Evolutionary conservation across 352 stramenopile genomes (phyloP).

Genomic region (Globisporangium alternatum): DNA sequence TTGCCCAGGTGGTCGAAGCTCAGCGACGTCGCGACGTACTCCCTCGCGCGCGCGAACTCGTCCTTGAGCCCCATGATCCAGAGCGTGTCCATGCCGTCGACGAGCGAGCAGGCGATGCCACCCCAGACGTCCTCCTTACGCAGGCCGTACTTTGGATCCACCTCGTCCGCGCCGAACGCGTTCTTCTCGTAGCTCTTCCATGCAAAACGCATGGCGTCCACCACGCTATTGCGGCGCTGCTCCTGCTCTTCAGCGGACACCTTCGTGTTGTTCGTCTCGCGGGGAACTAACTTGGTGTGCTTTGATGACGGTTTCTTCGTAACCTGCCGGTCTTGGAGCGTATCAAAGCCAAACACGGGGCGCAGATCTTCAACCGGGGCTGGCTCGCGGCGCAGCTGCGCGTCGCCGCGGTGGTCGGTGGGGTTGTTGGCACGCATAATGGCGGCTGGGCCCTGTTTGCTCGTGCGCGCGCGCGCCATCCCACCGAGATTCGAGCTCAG

Average conservation of each 20-base stretch:
- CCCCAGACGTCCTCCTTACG: conserved; percentile 87
- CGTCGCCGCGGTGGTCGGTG: neutral
- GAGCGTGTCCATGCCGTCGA: conserved; percentile 96
- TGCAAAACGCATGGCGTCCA: conserved; percentile 69
- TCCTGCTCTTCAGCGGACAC: conserved; percentile 28
- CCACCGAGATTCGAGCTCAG: conserved; percentile 31
- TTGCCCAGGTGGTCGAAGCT: conserved; percentile 78
- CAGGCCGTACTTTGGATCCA: conserved; percentile 74
- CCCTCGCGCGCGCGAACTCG: conserved; percentile 88
- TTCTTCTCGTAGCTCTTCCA: conserved; percentile 91
- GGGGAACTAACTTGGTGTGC: conserved; percentile 3
- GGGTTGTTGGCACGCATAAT: conserved; percentile 17
- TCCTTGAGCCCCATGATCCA: conserved; percentile 95
- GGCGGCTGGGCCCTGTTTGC: conserved; percentile 5
- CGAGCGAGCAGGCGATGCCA: conserved; percentile 87
- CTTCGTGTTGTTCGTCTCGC: neutral
- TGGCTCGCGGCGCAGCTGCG: conserved; percentile 2
- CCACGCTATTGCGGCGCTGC: conserved; percentile 38
- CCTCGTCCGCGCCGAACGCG: conserved; percentile 95
- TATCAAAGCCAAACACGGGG: conserved; percentile 14
- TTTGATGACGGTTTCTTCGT: conserved; percentile 1
- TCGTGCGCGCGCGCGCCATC: conserved; percentile 17
- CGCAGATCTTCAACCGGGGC: neutral
- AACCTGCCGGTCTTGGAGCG: conserved; percentile 12
- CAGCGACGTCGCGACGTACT: conserved; percentile 84